Base-by-base conservation (phyloP, 139 green algal species). In the Astrephomene gubernaculifera region DNA sequence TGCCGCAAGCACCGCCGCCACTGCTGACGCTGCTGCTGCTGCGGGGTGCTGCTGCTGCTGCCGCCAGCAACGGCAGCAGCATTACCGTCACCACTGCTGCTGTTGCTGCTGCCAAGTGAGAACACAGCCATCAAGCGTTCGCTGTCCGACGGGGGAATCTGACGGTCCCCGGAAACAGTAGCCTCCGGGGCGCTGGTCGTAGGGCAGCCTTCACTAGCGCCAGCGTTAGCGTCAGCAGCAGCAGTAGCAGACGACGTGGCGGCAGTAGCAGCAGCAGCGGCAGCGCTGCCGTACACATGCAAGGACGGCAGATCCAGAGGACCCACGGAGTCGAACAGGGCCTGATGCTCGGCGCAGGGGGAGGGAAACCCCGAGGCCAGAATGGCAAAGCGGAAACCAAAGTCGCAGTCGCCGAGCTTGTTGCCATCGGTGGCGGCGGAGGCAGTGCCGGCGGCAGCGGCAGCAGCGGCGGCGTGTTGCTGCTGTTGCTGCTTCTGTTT, bases 201-300 rank as follows among this genome's bases (percentile, higher is more conserved):
- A n/a, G n/a, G n/a, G n/a, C n/a, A n/a, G n/a, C n/a, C n/a, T n/a
- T n/a, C n/a, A n/a, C n/a, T 24, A 19, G 2, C 67, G 24, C 7
- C 67, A 2, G 9, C 24, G 22, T 43, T 14, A 17, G 44, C 71
- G 3, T 65, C 71, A 3, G 33, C 71, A 2, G 35, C 60, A 41
- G 41, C 39, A 64, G 71, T 44, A 7, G 35, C 22, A n/a, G n/a
- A n/a, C 39, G 24, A 22, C 22, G 38, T 25, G 29, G 31, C 76
- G 33, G 76, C 61, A 14, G 33, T 31, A 49, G 45, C 49, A 33
- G n/a, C 71, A 24, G 12, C 49, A 44, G n/a, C 79, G 44, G 21
- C 68, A 29, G 22, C 49, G 41, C 84, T 70, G 33, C 88, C 88
- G 69, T 87, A 87, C 29, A 92, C 67, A 75, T 92, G 88, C 49